phyloP scores from a whole-genome alignment of 352 stramenopile genomes.

The Phytophthora chlamydospora region DNA sequence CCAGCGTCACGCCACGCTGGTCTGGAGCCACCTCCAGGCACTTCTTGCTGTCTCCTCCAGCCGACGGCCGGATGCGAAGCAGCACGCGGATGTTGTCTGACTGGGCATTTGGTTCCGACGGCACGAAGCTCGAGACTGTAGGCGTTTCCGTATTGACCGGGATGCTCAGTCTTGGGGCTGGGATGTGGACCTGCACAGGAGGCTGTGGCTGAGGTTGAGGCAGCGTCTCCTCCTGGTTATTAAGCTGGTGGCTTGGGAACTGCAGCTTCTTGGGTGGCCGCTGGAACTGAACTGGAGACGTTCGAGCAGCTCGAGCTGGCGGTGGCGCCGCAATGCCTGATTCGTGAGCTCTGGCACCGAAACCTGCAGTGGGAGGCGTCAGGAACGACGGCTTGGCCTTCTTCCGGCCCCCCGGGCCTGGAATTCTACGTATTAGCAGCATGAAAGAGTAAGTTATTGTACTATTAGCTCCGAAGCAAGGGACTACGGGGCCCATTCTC shows the following conservation, averaged over 20 bases:
- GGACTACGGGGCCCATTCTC: neutral
- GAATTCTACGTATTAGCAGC: conserved; percentile 24
- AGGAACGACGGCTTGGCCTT: conserved; percentile 32
- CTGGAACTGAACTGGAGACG: conserved; percentile 24
- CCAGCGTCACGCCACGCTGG: conserved; percentile 64
- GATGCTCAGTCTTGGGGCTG: neutral
- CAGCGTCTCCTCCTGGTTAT: conserved; percentile 18
- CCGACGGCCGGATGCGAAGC: conserved; percentile 56
- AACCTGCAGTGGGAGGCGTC: conserved; percentile 21
- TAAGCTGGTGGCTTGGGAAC: conserved; percentile 15
- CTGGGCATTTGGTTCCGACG: conserved; percentile 10
- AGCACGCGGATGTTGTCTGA: conserved; percentile 78
- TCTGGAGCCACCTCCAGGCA: conserved; percentile 68
- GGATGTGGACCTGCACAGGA: conserved; percentile 1
- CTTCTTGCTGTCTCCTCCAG: conserved; percentile 36
- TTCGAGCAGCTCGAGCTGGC: neutral
- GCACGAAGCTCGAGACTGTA: conserved; percentile 14
- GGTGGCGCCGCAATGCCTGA: conserved; percentile 5
- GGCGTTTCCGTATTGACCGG: neutral
- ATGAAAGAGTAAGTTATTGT: conserved; percentile 5
- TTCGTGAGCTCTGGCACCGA: conserved; percentile 10
- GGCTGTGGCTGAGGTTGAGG: neutral
- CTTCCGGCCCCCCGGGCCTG: conserved; percentile 19
- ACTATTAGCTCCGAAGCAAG: neutral
- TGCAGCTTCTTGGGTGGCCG: conserved; percentile 29